Base-by-base conservation (phyloP, 129 eudicot genomes). In the Tanacetum coccineum region DNA sequence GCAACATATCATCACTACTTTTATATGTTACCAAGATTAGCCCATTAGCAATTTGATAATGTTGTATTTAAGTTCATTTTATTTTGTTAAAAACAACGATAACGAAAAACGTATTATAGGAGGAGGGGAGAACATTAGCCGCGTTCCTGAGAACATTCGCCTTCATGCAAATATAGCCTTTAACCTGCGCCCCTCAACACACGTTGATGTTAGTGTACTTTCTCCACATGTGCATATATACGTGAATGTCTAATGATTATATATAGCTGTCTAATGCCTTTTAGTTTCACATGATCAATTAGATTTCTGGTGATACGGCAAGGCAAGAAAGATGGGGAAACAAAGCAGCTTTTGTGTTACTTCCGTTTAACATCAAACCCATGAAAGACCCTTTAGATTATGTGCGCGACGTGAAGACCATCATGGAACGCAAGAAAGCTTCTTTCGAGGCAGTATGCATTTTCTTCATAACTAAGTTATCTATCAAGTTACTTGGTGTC, bases 101-200 rank as follows among this genome's bases (percentile, higher is more conserved):
- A 22, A 22, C 25, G 25, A 22, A 2, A 25, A 58, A 7, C 17
- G 6, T 32, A 15, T 60, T 30, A 30, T 46, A 61, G 66, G 22
- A 39, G 72, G 59, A 8, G 59, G 59, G 17, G 59, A 67, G 62
- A 22, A 17, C 30, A 67, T 39, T 17, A 61, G 22, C 18, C 18
- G 22, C 12, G 62, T 77, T 28, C 72, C 76, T 3, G 15, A 56
- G 3, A 47, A 64, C 44, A 65, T 77, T 48, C 70, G 67, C 15
- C 59, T 71, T 47, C 68, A 77, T 14, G 76, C 81, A 62, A 70
- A 58, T 11, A 11, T 77, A 22, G 15, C 56, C 32, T 48, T 55
- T 8, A 77, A 77, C 63, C 32, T 77, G 15, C 68, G 77, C 36
- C 46, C 77, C n/a, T 36, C 75, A 36, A 53, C 65, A 7, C 20